phyloP scores from a whole-genome alignment of 306 rosid genomes.

The Inga laurina region DNA sequence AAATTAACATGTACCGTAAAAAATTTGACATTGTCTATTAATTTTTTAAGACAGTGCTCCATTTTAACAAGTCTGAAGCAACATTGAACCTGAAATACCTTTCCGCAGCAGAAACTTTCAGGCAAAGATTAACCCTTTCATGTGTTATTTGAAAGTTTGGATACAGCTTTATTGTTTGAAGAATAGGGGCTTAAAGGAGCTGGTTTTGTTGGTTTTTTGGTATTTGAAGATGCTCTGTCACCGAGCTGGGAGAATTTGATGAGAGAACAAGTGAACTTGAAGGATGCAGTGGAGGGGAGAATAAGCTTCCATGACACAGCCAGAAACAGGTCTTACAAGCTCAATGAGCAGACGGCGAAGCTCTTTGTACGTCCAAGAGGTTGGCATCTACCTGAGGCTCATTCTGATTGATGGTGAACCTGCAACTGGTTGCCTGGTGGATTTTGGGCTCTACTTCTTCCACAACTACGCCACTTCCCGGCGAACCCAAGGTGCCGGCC shows the following conservation, averaged over 20 bases:
- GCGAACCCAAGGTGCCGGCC: slow-evolving; percentile 71
- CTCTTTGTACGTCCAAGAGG: slow-evolving; percentile 93
- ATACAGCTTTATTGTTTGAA: not conserved
- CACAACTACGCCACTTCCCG: slow-evolving; percentile 67
- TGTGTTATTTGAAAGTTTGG: not conserved
- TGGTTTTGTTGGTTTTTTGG: not conserved
- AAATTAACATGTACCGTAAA: rapidly evolving
- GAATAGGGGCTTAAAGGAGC: not conserved
- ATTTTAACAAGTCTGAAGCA: rapidly evolving
- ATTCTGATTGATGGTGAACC: slow-evolving; percentile 89
- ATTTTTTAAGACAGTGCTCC: too few relatives aligned
- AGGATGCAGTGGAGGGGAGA: slow-evolving; percentile 81
- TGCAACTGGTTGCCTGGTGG: slow-evolving; percentile 82
- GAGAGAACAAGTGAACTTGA: slow-evolving; percentile 85
- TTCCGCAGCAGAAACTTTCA: too few relatives aligned
- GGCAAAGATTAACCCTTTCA: too few relatives aligned
- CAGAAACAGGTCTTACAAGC: slow-evolving; percentile 79
- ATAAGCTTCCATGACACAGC: slow-evolving; percentile 78
- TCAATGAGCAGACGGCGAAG: slow-evolving; percentile 76
- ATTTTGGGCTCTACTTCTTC: slow-evolving; percentile 82
- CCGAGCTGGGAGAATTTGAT: slow-evolving; percentile 95
- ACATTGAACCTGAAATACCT: too few relatives aligned
- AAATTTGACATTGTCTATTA: too few relatives aligned
- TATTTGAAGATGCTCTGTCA: slow-evolving; percentile 73
- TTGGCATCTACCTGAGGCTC: slow-evolving; percentile 93